These are phyloP conservation scores for Trichosporon faecale DNA, from an alignment of 1,284 basidiomycete species.

Conservation along the genomic window DNA sequence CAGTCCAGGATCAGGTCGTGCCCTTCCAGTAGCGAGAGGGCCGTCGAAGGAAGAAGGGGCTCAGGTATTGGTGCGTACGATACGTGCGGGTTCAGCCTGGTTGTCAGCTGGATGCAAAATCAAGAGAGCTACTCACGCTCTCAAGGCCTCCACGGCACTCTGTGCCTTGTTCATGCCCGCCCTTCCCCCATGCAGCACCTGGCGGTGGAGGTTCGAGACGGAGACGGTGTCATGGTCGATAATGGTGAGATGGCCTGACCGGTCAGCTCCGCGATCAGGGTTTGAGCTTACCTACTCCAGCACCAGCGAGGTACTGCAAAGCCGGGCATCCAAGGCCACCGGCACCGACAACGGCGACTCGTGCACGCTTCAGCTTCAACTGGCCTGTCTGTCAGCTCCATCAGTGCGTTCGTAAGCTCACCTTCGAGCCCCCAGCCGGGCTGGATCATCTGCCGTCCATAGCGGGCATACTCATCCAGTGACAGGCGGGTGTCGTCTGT, in stretches of 20 bases:
- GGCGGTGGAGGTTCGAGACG: slow-evolving; percentile 87
- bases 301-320: slow-evolving; percentile 86
- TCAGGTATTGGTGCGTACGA: slow-evolving; percentile 58
- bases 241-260: slow-evolving; percentile 62
- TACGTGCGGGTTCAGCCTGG: slow-evolving; percentile 70
- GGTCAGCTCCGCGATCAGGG: neutral
- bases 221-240: slow-evolving; percentile 91
- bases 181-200: slow-evolving; percentile 82
- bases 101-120: neutral
- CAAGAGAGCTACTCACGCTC: slow-evolving; percentile 55
- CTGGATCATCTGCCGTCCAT: slow-evolving; percentile 96
- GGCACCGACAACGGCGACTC: slow-evolving; percentile 85
- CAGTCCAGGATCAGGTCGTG: slow-evolving; percentile 88
- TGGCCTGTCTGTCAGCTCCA: slow-evolving; percentile 62
- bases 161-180: slow-evolving; percentile 80
- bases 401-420: slow-evolving; percentile 37
- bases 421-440: slow-evolving; percentile 82
- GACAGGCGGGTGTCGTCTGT: neutral
- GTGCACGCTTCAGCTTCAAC: slow-evolving; percentile 68
- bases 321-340: slow-evolving; percentile 96
- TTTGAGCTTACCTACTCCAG: slow-evolving; percentile 71
- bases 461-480: slow-evolving; percentile 73
- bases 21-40: slow-evolving; percentile 59
- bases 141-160: slow-evolving; percentile 69
- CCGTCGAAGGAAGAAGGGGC: slow-evolving; percentile 63